Base-by-base conservation (phyloP, 148 eudicot genomes). In the Spergularia bocconei region DNA sequence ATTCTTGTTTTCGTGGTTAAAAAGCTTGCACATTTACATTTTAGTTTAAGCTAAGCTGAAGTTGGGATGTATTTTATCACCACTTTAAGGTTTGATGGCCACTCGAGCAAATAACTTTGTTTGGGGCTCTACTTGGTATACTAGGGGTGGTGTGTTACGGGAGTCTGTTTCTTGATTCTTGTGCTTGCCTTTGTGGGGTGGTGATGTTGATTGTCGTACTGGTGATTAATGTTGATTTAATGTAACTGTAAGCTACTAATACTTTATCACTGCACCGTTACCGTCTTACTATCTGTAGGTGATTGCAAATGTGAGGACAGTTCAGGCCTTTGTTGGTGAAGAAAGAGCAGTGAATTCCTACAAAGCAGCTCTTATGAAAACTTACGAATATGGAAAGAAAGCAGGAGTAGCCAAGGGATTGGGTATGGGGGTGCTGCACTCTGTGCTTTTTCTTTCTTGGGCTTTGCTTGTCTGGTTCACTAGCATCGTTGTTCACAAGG, bases 381-480 rank as follows among this genome's bases (percentile, higher is more conserved):
- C 94, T 51, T 95, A 92, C 79, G 77, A 87, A 54, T 96, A 92
- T 67, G 99, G 99, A 44, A 87, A 63, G 74, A 91, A 83, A 89
- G 99, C 94, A 33, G 99, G 99, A 20, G 75, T 95, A 48, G 98
- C 98, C 69, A 95, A 91, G 87, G 99, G 99, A 21, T 78, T 95
- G 63, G 99, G 99, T 33, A 85, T 95, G 11, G 99, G 99, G 53
- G 72, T 94, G 53, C 48, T 95, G 80, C 99, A 92, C 63, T 89
- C 85, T 72, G 97, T 95, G 55, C 92, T 95, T 61, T 95, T 92
- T 72, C 93, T 95, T 54, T 95, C 97, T 2, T 95, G 99, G 99
- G 81, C 97, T 23, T 88, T 95, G 89, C 99, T 95, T 63, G 92
- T 95, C 57, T 95, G 99, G 99, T 95, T 80, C 78, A 92, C 98